Conservation (phyloP, 1,139 yeast species). For the Protomyces inouyei region DNA sequence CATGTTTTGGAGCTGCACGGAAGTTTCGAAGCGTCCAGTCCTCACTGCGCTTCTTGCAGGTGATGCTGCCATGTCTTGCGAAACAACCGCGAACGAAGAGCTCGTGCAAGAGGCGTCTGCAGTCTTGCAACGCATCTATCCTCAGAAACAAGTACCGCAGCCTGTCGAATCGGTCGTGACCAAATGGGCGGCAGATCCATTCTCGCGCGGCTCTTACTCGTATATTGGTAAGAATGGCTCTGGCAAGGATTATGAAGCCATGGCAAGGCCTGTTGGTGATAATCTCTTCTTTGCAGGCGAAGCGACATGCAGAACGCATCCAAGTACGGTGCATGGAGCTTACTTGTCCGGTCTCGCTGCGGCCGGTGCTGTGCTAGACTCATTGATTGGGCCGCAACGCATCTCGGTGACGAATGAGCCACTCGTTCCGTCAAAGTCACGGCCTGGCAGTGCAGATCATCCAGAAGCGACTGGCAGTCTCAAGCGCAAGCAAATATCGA, state of each 20-base stretch:
- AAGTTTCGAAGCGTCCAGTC: conserved; percentile 22
- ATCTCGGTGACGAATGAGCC: conserved; percentile 39
- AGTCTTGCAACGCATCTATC: conserved; percentile 38
- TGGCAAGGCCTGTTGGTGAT: conserved; percentile 41
- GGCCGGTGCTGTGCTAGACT: conserved; percentile 43
- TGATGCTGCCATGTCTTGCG: conserved; percentile 40
- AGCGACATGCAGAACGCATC: conserved; percentile 44
- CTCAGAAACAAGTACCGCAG: conserved; percentile 33
- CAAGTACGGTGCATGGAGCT: conserved; percentile 48
- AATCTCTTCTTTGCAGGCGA: conserved; percentile 46
- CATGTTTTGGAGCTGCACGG: conserved; percentile 43
- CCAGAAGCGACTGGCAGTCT: background rate
- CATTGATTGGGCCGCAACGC: conserved; percentile 43
- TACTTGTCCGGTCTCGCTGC: conserved; percentile 45
- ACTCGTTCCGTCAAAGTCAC: conserved; percentile 37
- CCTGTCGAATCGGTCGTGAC: conserved; percentile 45
- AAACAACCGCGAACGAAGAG: conserved; percentile 39
- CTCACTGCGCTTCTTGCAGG: conserved; percentile 44
- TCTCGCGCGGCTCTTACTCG: conserved; percentile 43
- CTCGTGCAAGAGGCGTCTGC: conserved; percentile 40
- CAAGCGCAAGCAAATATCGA: background rate
- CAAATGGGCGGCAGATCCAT: conserved; percentile 45
- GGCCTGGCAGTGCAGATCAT: conserved; percentile 6
- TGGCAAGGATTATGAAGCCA: conserved; percentile 44
- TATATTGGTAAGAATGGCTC: conserved; percentile 45